Conservation (phyloP, 139 green algal species). For the Micromonas commoda region DNA sequence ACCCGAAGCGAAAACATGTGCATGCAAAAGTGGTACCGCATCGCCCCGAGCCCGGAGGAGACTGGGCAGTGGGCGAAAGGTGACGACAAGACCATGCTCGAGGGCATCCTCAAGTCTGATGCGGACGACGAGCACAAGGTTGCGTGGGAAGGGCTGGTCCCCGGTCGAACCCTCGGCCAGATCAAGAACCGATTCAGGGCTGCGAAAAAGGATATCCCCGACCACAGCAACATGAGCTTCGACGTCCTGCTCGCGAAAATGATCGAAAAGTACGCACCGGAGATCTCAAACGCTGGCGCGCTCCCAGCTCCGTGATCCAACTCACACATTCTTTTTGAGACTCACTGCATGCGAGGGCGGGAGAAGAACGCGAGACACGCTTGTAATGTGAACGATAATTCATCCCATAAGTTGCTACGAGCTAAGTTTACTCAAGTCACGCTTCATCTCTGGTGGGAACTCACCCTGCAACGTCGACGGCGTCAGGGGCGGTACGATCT, state of each 20-base stretch:
- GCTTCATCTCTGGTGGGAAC: no score
- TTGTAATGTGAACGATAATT: no score
- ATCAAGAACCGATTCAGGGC: not conserved
- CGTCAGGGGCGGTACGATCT: no score
- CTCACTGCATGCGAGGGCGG: no score
- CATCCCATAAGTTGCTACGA: no score
- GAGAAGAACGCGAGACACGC: no score
- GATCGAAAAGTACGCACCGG: not conserved
- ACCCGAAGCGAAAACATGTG: not conserved
- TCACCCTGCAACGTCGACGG: no score
- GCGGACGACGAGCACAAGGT: not conserved
- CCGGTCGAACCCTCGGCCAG: not conserved
- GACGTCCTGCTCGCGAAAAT: not conserved
- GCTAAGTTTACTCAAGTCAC: no score
- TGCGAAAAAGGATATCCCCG: not conserved
- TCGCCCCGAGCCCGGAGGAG: not conserved
- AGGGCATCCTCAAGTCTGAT: not conserved
- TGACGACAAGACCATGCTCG: not conserved
- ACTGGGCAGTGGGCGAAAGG: not conserved
- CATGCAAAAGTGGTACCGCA: not conserved
- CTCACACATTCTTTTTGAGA: not conserved
- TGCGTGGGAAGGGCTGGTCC: not conserved
- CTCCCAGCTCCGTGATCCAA: not conserved
- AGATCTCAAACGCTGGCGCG: not conserved
- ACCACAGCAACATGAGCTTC: not conserved